Evolutionary conservation across 2,329 filamentous ascomycete genomes (phyloP), one percentile per base, ranked within the genome.

Genomic region (Pyricularia pennisetigena): DNA sequence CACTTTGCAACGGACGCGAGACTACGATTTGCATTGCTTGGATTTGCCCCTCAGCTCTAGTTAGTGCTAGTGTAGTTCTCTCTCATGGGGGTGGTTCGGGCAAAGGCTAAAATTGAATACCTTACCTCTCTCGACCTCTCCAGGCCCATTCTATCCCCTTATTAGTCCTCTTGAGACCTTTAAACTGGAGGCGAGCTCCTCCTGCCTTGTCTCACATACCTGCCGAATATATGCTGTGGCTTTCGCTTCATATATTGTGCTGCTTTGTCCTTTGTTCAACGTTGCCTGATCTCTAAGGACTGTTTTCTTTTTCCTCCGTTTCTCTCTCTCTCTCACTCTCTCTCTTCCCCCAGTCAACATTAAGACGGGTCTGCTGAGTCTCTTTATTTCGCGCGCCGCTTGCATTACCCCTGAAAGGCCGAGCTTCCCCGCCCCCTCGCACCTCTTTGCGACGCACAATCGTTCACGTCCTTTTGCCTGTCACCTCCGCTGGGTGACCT

Each of bases 361-460:
- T 12, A 62, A 23, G 59, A 62, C 26, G 14, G 24, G 20, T 49
- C 41, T 49, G 41, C 41, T n/a, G 41, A n/a, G 12, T 28, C 26
- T 62, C 23, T 28, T 62, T 62, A 26, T 62, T 26, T 28, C 14
- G 59, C 24, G 57, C 23, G 26, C 7, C 26, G 14, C 57, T 26
- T 61, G 41, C 12, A 12, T 26, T 62, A 62, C 59, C 59, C 59
- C 59, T 62, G 59, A 62, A 28, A 62, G 4, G 12, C 59, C 24
- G 14, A 62, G 59, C 59, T 62, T 62, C 59, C 59, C 59, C 59
- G 59, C 59, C 59, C 59, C 59, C 59, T 62, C 59, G 59, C 59
- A 62, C 26, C 59, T 62, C 24, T 61, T 23, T 28, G 59, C 24
- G 24, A 62, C 23, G 26, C 59, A 26, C 59, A 16, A 28, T 16